These are phyloP conservation scores for Austroboletus eburneus DNA, from an alignment of 768 basidiomycete genomes.

Conservation along the genomic window DNA sequence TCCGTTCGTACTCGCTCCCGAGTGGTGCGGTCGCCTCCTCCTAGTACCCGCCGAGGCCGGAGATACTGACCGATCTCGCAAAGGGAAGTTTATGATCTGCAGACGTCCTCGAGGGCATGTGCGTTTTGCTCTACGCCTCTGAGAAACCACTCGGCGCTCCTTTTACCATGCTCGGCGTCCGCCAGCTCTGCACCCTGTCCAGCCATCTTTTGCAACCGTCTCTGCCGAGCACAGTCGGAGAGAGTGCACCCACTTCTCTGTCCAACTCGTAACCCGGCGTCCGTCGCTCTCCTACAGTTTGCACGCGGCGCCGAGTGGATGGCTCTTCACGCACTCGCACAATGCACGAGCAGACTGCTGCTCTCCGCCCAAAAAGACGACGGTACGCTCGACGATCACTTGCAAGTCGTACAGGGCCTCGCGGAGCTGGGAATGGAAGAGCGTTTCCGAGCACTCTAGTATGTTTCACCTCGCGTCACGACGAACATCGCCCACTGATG, in stretches of 20 bases:
- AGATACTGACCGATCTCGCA: conserved; percentile 1
- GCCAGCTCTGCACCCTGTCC: conserved; percentile 45
- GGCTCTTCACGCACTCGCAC: conserved; percentile 63
- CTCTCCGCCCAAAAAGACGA: conserved; percentile 49
- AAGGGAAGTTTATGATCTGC: conserved; percentile 78
- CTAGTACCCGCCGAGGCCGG: neutral
- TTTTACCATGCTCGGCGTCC: conserved; percentile 51
- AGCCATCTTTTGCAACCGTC: conserved; percentile 73
- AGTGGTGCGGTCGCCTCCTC: conserved; percentile 50
- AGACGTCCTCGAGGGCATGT: conserved; percentile 58
- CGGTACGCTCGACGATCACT: conserved; percentile 36
- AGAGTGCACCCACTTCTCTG: conserved; percentile 71
- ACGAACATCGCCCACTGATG: neutral
- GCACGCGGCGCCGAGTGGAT: conserved; percentile 65
- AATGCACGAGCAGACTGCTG: conserved; percentile 61
- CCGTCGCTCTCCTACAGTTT: conserved; percentile 54
- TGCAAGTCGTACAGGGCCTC: conserved; percentile 53
- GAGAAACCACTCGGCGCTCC: conserved; percentile 37
- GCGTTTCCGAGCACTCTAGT: conserved; percentile 37
- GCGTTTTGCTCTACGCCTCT: conserved; percentile 70
- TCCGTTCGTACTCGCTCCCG: conserved; percentile 76
- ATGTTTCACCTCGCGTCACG: neutral
- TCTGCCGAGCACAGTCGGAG: conserved; percentile 65
- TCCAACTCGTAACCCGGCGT: conserved; percentile 67
- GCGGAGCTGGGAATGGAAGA: conserved; percentile 80